phyloP scores from a whole-genome alignment of 306 rosid species.

The Datisca glomerata region DNA sequence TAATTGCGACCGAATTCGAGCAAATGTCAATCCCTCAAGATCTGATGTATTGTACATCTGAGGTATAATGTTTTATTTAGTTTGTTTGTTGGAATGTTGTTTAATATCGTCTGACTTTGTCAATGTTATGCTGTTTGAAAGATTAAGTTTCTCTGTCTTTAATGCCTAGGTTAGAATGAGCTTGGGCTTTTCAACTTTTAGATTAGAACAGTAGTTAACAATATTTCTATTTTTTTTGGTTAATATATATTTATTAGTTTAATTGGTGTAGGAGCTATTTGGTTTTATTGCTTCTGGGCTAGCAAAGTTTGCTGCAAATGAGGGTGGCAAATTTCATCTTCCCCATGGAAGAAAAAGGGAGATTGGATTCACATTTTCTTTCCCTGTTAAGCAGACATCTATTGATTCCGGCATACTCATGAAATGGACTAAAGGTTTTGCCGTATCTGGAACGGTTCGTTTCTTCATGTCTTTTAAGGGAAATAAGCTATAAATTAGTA shows the following conservation, averaged over 20 bases:
- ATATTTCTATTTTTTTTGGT: neutral
- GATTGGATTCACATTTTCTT: conserved; percentile 90
- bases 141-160: no score
- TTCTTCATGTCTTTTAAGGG: conserved; percentile 2
- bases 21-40: conserved; percentile 70
- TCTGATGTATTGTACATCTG: conserved; percentile 62
- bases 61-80: conserved; percentile 24
- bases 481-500: no score
- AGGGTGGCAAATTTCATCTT: conserved; percentile 43
- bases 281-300: conserved; percentile 79
- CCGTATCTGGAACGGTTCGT: conserved; percentile 79
- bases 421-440: conserved; percentile 95
- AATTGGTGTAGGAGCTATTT: conserved; percentile 51
- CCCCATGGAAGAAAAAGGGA: conserved; percentile 50
- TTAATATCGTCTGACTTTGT: no score
- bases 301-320: conserved; percentile 49
- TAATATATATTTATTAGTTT: neutral
- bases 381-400: conserved; percentile 84
- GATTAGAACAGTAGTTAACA: neutral
- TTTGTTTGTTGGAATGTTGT: neutral
- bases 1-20: conserved; percentile 60
- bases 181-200: neutral
- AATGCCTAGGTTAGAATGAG: no score
- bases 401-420: conserved; percentile 79
- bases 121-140: no score